A percentile compares a stretch with the other conserved stretches of the same genome.
Conservation (phyloP, 768 basidiomycete species). For the Amanita rubescens region DNA sequence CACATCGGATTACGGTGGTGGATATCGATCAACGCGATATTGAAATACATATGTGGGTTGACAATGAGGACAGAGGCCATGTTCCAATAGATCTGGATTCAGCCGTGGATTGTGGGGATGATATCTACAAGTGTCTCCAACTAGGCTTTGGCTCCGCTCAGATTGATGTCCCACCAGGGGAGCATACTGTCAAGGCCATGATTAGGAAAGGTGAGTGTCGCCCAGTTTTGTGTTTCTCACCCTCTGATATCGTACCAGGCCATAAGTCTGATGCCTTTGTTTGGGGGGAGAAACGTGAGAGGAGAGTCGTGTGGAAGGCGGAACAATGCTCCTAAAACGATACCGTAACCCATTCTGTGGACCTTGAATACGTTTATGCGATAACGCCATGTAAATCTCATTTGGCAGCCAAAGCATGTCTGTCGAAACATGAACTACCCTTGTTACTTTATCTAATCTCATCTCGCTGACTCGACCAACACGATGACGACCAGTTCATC, state of each 20-base stretch:
- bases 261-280: neutral
- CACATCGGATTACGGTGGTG: slow-evolving; percentile 1
- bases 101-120: slow-evolving; percentile 4
- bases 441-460: no score
- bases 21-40: slow-evolving; percentile 7
- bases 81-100: neutral
- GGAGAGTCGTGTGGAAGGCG: slow-evolving; percentile 3
- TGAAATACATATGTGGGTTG: slow-evolving; percentile 2
- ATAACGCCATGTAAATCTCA: no score
- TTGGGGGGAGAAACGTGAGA: neutral
- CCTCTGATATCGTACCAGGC: neutral
- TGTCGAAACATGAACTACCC: no score
- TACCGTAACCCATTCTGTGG: no score
- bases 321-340: no score
- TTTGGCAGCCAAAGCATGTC: no score
- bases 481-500: no score
- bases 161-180: neutral
- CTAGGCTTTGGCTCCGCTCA: neutral
- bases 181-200: slow-evolving; percentile 2
- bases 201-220: neutral
- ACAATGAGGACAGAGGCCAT: neutral
- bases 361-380: no score
- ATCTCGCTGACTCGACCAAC: no score
- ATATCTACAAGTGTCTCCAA: neutral
- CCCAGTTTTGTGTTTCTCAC: neutral